These are phyloP conservation scores for Zostera marina DNA, from an alignment of 116 monocot genomes.

Conservation along the genomic window DNA sequence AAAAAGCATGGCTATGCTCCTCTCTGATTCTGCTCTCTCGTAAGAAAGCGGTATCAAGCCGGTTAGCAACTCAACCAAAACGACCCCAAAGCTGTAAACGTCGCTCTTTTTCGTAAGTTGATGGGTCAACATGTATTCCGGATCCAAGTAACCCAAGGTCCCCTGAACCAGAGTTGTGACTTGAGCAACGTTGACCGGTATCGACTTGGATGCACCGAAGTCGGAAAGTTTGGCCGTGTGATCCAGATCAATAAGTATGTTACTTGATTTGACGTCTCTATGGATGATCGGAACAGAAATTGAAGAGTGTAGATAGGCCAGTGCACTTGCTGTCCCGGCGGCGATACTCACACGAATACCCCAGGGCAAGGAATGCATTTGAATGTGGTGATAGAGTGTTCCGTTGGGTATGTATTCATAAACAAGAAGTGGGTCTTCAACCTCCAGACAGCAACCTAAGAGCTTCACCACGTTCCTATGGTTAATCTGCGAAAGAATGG, in stretches of 20 bases:
- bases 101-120: conserved; percentile 19
- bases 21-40: neutral
- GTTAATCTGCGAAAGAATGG: conserved; percentile 16
- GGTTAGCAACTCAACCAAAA: conserved; percentile 15
- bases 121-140: conserved; percentile 13
- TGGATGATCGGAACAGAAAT: conserved; percentile 12
- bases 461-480: conserved; percentile 27
- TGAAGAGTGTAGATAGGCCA: conserved; percentile 15
- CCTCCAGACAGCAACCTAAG: conserved; percentile 29
- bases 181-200: conserved; percentile 2
- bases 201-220: conserved; percentile 18
- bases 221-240: conserved; percentile 21
- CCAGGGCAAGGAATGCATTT: conserved; percentile 12
- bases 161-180: conserved; percentile 12
- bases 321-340: conserved; percentile 8
- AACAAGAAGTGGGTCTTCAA: conserved; percentile 19
- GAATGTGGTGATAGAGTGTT: conserved; percentile 16
- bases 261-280: conserved; percentile 18
- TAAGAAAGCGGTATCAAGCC: neutral
- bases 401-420: conserved; percentile 21
- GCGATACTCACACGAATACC: conserved; percentile 7
- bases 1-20: neutral
- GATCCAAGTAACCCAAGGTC: conserved; percentile 14
- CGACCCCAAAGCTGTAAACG: conserved; percentile 25
- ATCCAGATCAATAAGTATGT: conserved; percentile 16